Evolutionary conservation across 2,329 filamentous ascomycete genomes (phyloP).

Genomic region (Herpotrichia juniperi): DNA sequence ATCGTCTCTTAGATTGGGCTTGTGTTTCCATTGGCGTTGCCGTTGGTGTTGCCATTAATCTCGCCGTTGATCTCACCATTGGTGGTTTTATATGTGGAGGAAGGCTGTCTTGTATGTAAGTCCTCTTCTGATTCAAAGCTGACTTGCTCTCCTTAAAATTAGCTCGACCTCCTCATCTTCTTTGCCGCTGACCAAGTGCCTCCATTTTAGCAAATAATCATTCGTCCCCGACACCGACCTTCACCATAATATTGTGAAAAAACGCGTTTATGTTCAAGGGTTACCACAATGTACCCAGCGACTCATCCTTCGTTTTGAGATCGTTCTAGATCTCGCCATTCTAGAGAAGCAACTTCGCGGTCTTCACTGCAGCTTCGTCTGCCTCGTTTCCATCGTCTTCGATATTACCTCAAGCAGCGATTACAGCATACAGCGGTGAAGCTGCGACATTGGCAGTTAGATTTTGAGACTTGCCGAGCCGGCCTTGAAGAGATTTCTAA

Average conservation of each 20-base stretch:
- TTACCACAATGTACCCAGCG: slow-evolving; percentile 44
- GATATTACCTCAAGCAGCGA: slow-evolving; percentile 36
- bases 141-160: neutral
- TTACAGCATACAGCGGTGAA: slow-evolving; percentile 44
- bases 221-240: slow-evolving; percentile 44
- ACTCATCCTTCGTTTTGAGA: slow-evolving; percentile 45
- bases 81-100: no score
- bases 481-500: slow-evolving; percentile 42
- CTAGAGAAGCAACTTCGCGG: slow-evolving; percentile 38
- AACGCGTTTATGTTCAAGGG: slow-evolving; percentile 39
- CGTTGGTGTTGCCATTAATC: no score
- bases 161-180: slow-evolving; percentile 24
- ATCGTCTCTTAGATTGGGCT: slow-evolving; percentile 30
- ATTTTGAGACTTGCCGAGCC: slow-evolving; percentile 45
- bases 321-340: slow-evolving; percentile 49
- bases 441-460: slow-evolving; percentile 39
- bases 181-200: slow-evolving; percentile 35
- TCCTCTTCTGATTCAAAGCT: slow-evolving; percentile 17
- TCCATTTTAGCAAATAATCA: slow-evolving; percentile 42
- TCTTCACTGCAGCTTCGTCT: slow-evolving; percentile 33
- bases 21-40: slow-evolving; percentile 31
- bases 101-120: slow-evolving; percentile 30
- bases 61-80: no score
- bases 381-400: slow-evolving; percentile 35
- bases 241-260: slow-evolving; percentile 46